Evolutionary conservation across 2,329 filamentous ascomycete genomes (phyloP).

Genomic region (Colletotrichum scovillei): DNA sequence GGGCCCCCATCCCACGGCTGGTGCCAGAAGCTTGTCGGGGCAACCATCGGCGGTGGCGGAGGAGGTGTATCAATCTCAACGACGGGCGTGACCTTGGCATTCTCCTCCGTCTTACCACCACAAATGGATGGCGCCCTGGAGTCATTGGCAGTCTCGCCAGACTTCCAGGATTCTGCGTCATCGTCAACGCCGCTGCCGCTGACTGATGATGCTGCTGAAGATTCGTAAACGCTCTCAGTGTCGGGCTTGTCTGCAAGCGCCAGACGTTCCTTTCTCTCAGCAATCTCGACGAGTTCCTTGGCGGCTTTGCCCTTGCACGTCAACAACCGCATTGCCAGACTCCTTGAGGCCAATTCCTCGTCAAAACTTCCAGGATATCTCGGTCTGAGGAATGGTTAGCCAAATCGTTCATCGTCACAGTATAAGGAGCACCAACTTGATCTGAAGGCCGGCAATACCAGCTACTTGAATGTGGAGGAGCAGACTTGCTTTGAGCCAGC

Average conservation of each 20-base stretch:
- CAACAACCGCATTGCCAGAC: constrained; percentile 21
- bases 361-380: constrained; percentile 27
- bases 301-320: neutral
- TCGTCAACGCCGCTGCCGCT: neutral
- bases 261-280: constrained; percentile 13
- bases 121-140: constrained; percentile 4
- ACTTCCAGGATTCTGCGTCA: constrained; percentile 23
- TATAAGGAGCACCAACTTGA: neutral
- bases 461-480: constrained; percentile 26
- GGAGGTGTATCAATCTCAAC: neutral
- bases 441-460: constrained; percentile 9
- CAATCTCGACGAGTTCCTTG: neutral
- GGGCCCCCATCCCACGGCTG: neutral
- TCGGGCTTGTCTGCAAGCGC: constrained; percentile 7
- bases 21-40: constrained; percentile 4
- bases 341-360: constrained; percentile 26
- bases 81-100: neutral
- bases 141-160: constrained; percentile 18
- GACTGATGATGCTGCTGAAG: neutral
- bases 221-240: constrained; percentile 8
- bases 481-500: constrained; percentile 5
- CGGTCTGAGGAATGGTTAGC: neutral
- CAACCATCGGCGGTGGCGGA: neutral
- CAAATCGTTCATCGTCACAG: rapidly evolving
- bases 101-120: neutral